Percentiles rank a stretch among this genome's conserved stretches.
phyloP scores from a whole-genome alignment of 352 stramenopile species.

The Pelagophyceae sp. region DNA sequence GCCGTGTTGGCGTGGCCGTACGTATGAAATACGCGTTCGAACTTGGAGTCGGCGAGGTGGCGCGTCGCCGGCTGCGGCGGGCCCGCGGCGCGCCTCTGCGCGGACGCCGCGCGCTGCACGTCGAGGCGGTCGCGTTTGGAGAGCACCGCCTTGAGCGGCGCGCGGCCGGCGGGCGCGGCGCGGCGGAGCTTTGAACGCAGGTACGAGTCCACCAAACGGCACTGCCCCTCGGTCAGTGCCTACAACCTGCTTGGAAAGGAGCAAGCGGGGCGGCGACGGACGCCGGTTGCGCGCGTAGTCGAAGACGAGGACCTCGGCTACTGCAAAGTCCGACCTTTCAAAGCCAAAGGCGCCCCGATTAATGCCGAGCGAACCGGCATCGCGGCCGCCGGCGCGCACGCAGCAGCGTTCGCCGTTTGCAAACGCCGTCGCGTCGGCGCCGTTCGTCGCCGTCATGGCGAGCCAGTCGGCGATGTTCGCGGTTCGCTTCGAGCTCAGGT shows the following conservation, averaged over 20 bases:
- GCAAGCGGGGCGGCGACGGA: no score
- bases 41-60: not conserved
- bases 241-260: no score
- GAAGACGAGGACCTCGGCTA: not conserved
- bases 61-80: not conserved
- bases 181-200: not conserved
- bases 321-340: not conserved
- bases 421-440: not conserved
- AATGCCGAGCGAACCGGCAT: not conserved
- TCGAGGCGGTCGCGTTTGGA: not conserved
- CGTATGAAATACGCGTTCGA: not conserved
- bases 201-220: not conserved
- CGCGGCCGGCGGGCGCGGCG: no score
- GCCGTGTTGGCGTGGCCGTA: not conserved
- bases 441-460: not conserved
- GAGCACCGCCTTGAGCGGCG: no score
- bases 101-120: no score
- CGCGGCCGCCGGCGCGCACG: not conserved
- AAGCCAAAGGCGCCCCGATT: not conserved
- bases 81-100: not conserved
- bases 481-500: not conserved
- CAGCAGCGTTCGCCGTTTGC: not conserved
- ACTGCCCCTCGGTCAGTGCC: not conserved
- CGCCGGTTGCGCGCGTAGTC: no score
- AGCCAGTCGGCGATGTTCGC: not conserved